Evolutionary conservation across 148 eudicot species (phyloP).

Genomic region (Chenopodium formosanum): DNA sequence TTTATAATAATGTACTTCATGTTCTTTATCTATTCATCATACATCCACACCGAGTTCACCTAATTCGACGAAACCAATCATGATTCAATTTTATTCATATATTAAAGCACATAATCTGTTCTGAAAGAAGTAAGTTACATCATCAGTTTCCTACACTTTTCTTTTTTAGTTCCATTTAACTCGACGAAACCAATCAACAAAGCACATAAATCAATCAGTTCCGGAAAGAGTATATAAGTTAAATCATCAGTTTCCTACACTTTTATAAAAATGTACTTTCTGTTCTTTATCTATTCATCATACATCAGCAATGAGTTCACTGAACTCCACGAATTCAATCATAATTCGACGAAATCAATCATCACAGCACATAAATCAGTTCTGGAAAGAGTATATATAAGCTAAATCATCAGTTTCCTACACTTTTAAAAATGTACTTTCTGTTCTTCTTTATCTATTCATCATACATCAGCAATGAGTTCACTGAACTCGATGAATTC

Average conservation of each 20-base stretch:
- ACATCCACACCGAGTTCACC: background rate
- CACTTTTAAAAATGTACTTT: background rate
- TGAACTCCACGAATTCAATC: background rate
- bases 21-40: background rate
- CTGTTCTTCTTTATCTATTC: background rate
- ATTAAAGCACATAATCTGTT: background rate
- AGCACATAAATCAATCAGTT: no score
- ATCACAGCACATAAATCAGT: background rate
- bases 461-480: background rate
- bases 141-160: background rate
- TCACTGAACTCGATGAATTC: no score
- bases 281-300: background rate
- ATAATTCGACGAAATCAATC: no score
- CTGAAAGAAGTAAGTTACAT: no score
- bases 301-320: background rate
- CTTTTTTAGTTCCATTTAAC: background rate
- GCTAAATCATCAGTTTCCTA: background rate
- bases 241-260: no score
- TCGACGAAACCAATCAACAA: no score
- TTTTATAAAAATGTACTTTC: no score
- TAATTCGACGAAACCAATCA: no score
- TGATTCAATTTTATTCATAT: no score
- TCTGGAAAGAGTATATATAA: background rate
- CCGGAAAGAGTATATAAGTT: no score
- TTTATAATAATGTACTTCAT: background rate